Conservation (phyloP, 768 basidiomycete genomes). For the Phlebiopsis gigantea region DNA sequence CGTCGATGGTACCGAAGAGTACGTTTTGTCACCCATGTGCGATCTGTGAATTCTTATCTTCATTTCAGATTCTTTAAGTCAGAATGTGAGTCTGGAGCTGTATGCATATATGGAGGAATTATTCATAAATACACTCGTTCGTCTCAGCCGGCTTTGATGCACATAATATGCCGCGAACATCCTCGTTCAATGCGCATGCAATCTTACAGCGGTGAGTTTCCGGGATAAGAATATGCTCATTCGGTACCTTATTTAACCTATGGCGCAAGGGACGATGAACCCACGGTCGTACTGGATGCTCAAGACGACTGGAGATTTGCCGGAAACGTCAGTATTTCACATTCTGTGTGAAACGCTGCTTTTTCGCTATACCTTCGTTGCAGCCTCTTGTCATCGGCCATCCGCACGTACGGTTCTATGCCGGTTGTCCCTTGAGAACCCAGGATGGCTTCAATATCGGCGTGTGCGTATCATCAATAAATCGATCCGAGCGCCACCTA, state of each 20-base stretch:
- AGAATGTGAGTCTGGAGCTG: constrained; percentile 56
- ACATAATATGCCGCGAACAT: constrained; percentile 43
- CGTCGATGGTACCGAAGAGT: constrained; percentile 83
- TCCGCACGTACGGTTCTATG: constrained; percentile 82
- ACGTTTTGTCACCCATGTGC: constrained; percentile 25
- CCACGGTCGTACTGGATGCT: constrained; percentile 80
- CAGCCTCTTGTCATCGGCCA: constrained; percentile 69
- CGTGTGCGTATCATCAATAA: constrained; percentile 39
- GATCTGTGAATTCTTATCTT: neutral
- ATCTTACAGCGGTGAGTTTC: constrained; percentile 67
- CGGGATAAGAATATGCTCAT: neutral
- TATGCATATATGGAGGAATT: no score
- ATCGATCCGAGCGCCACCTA: neutral
- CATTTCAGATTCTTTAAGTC: constrained; percentile 78
- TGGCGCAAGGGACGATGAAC: constrained; percentile 77
- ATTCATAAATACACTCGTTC: constrained; percentile 7
- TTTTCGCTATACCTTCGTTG: neutral
- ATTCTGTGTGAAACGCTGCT: neutral
- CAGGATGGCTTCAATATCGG: constrained; percentile 89
- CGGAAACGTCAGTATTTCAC: constrained; percentile 58
- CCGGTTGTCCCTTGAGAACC: constrained; percentile 85
- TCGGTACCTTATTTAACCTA: no score
- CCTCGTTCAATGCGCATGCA: constrained; percentile 80
- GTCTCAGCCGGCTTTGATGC: constrained; percentile 40
- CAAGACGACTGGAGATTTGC: constrained; percentile 83